Evolutionary conservation across 768 basidiomycete species (phyloP).

Genomic region (Obba rivulosa): DNA sequence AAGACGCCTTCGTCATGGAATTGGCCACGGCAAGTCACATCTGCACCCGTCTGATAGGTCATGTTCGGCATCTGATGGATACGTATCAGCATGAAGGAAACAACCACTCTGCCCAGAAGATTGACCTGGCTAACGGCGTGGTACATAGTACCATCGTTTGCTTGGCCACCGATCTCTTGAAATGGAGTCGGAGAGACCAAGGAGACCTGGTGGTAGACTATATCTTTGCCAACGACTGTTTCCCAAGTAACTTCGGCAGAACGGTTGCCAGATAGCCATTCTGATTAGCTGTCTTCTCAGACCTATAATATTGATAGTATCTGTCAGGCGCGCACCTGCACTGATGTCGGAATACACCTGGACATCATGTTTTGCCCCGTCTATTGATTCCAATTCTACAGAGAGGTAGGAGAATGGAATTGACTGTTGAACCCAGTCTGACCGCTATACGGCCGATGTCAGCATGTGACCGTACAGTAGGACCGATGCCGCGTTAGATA

Average conservation of each 20-base stretch:
- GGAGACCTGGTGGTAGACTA: conserved; percentile 8
- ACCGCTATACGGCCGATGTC: too few species aligned
- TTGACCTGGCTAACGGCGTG: conserved; percentile 6
- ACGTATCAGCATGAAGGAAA: background rate
- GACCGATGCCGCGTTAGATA: too few species aligned
- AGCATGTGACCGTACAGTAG: too few species aligned
- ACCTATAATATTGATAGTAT: too few species aligned
- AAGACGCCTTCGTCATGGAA: conserved; percentile 15
- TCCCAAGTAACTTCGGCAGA: conserved; percentile 3
- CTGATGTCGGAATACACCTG: conserved; percentile 27
- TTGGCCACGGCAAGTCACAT: conserved; percentile 6
- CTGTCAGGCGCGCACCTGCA: conserved; percentile 21
- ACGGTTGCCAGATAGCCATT: conserved; percentile 13
- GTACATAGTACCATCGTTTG: conserved; percentile 9
- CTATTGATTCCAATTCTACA: too few species aligned
- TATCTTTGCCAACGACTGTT: background rate
- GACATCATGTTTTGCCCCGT: too few species aligned
- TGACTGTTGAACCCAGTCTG: too few species aligned
- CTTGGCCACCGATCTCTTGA: conserved; percentile 6
- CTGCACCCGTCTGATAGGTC: conserved; percentile 11
- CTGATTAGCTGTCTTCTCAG: too few species aligned
- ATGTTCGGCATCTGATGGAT: conserved; percentile 2
- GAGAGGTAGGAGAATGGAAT: too few species aligned
- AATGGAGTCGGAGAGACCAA: conserved; percentile 2
- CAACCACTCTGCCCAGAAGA: background rate